Evolutionary conservation across 73 alveolate species (phyloP).

Genomic region (Tetrahymena malaccensis): DNA sequence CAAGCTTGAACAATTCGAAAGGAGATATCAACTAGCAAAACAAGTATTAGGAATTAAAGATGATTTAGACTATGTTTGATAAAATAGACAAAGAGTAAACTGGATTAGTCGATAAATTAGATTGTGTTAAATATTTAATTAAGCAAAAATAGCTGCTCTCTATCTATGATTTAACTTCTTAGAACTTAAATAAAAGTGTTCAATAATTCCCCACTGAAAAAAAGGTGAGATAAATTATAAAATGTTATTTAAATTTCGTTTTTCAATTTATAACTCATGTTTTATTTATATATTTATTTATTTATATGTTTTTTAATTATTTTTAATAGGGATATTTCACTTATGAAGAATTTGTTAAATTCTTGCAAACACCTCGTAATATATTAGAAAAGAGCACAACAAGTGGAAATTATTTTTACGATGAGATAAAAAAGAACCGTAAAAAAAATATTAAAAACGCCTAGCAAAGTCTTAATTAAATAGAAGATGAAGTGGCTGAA

Average conservation of each 20-base stretch:
- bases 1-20: background rate
- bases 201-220: background rate
- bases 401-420: background rate
- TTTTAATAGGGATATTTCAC: background rate
- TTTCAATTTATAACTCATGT: no score
- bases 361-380: background rate
- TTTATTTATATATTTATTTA: background rate
- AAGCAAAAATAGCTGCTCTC: background rate
- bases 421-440: background rate
- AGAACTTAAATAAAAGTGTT: background rate
- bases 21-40: background rate
- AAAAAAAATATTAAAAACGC: background rate
- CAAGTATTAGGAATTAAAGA: background rate
- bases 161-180: background rate
- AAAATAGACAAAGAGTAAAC: background rate
- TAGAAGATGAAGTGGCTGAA: background rate
- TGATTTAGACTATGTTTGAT: background rate
- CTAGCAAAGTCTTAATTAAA: background rate
- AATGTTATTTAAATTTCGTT: no score
- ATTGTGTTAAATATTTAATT: background rate
- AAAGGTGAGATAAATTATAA: background rate
- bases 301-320: background rate
- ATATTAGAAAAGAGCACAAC: background rate
- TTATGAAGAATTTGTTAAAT: background rate
- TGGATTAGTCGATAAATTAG: background rate